Evolutionary conservation across 345 rosid genomes (phyloP).

Genomic region (Gossypium arboreum): DNA sequence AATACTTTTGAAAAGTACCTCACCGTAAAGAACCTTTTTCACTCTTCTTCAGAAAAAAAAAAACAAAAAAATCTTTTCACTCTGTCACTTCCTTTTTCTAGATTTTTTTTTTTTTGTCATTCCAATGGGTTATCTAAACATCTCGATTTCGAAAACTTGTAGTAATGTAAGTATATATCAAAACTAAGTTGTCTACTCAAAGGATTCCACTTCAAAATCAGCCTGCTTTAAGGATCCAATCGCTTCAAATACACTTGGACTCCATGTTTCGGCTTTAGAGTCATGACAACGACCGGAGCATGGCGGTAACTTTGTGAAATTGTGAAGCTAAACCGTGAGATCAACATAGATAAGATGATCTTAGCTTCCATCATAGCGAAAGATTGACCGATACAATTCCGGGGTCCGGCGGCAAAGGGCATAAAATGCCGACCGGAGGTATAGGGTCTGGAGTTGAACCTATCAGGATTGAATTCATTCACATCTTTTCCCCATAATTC

Average conservation of each 20-base stretch:
- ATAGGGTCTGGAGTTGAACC: constrained; percentile 49
- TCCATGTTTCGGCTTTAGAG: constrained; percentile 73
- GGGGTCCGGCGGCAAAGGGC: constrained; percentile 78
- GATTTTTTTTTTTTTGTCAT: neutral
- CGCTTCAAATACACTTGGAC: constrained; percentile 62
- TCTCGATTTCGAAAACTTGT: neutral
- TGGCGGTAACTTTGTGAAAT: constrained; percentile 62
- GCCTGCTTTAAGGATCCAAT: constrained; percentile 17
- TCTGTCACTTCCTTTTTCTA: neutral
- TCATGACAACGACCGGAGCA: constrained; percentile 68
- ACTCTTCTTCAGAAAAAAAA: too few relatives aligned
- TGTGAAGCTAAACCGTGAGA: constrained; percentile 50
- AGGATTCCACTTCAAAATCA: constrained; percentile 11
- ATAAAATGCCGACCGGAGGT: constrained; percentile 57
- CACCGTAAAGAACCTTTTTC: neutral
- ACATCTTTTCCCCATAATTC: constrained; percentile 92
- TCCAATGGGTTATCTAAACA: constrained; percentile 13
- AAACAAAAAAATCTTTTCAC: too few relatives aligned
- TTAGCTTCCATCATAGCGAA: constrained; percentile 89
- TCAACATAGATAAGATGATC: constrained; percentile 60
- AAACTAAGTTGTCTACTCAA: constrained; percentile 5
- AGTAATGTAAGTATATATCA: neutral
- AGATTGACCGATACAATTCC: constrained; percentile 73
- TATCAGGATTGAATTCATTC: constrained; percentile 75
- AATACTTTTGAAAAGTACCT: too few relatives aligned